These are phyloP conservation scores for Millerago galiae DNA, from an alignment of 805 yeast genomes.

Conservation along the genomic window DNA sequence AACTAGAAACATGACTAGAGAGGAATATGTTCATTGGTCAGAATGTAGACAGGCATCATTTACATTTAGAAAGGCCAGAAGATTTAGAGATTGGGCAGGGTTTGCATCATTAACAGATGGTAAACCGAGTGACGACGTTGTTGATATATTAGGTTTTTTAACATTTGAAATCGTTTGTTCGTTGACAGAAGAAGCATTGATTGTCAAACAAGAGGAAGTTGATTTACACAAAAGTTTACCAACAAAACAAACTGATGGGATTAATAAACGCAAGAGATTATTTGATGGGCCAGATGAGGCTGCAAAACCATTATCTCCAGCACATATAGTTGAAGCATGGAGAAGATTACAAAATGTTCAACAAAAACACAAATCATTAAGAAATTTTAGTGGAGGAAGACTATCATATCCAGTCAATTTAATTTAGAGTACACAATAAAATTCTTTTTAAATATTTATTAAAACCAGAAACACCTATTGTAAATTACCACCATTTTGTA, in stretches of 20 bases:
- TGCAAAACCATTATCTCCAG: slow-evolving; percentile 68
- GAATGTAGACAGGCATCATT: slow-evolving; percentile 97
- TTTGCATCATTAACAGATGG: slow-evolving; percentile 77
- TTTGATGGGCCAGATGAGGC: slow-evolving; percentile 88
- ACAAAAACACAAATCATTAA: slow-evolving; percentile 53
- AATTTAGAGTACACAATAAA: background rate
- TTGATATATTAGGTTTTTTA: slow-evolving; percentile 89
- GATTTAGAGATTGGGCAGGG: slow-evolving; percentile 96
- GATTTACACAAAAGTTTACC: slow-evolving; percentile 29
- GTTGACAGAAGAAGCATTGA: slow-evolving; percentile 85
- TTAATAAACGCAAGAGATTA: slow-evolving; percentile 46
- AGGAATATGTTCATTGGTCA: slow-evolving; percentile 98
- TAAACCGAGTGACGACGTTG: slow-evolving; percentile 91
- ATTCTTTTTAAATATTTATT: background rate
- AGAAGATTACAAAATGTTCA: slow-evolving; percentile 58
- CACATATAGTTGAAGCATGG: slow-evolving; percentile 88
- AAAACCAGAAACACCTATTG: background rate
- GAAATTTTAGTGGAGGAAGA: slow-evolving; percentile 57
- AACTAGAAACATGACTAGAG: slow-evolving; percentile 88
- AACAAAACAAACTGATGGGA: slow-evolving; percentile 24
- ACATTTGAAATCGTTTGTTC: slow-evolving; percentile 97
- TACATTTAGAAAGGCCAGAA: slow-evolving; percentile 88
- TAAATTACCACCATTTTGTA: slow-evolving; percentile 9
- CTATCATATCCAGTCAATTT: slow-evolving; percentile 28
- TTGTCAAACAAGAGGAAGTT: slow-evolving; percentile 66